These are phyloP conservation scores for Suillus plorans DNA, from an alignment of 768 basidiomycete genomes.

Conservation along the genomic window DNA sequence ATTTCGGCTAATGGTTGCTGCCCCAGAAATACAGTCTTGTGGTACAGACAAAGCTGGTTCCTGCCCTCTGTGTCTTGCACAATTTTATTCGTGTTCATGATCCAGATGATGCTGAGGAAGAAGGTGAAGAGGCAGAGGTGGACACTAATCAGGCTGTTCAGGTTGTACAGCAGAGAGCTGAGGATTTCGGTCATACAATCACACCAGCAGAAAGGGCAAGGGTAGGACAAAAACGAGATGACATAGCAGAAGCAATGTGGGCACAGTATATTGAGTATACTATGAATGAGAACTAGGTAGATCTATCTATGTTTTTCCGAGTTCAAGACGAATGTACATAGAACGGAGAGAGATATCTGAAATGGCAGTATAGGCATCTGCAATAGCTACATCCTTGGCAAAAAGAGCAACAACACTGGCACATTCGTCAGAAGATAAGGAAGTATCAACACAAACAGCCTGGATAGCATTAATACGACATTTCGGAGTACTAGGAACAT, in stretches of 20 bases:
- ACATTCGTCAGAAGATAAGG: too few relatives aligned
- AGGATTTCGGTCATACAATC: neutral
- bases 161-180: neutral
- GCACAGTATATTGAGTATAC: conserved; percentile 3
- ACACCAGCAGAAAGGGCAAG: neutral
- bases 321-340: neutral
- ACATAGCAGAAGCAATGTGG: conserved; percentile 8
- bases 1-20: neutral
- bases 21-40: neutral
- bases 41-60: conserved; percentile 1
- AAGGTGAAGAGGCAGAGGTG: neutral
- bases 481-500: too few relatives aligned
- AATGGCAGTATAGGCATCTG: too few relatives aligned
- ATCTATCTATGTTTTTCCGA: neutral
- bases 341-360: too few relatives aligned
- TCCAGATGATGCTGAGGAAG: too few relatives aligned
- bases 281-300: neutral
- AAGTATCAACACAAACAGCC: too few relatives aligned
- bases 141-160: neutral
- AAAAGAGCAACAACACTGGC: too few relatives aligned
- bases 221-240: neutral
- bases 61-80: conserved; percentile 3
- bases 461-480: too few relatives aligned
- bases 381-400: too few relatives aligned
- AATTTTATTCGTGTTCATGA: conserved; percentile 1